Evolutionary conservation across 2,329 filamentous ascomycete genomes (phyloP).

Genomic region (Venturia pyrina): DNA sequence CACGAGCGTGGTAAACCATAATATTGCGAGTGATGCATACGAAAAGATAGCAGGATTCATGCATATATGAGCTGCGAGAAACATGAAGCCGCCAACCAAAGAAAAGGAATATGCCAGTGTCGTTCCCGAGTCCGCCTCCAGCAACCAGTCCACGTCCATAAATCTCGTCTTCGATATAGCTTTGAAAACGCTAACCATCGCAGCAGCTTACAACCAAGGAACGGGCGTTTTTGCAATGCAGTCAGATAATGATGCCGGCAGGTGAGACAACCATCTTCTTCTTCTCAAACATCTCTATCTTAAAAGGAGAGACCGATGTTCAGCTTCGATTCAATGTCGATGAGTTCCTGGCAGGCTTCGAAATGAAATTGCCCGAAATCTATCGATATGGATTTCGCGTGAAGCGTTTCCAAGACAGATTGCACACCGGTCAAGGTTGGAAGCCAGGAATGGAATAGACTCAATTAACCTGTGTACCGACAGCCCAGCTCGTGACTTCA

Average conservation of each 20-base stretch:
- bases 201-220: conserved; percentile 6
- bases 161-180: no score
- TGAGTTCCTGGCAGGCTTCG: neutral
- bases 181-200: neutral
- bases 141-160: no score
- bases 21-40: no score
- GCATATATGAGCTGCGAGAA: no score
- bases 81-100: no score
- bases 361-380: neutral
- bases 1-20: no score
- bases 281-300: neutral
- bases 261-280: neutral
- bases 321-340: conserved; percentile 15
- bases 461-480: conserved; percentile 15
- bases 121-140: no score
- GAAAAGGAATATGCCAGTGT: no score
- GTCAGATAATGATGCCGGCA: conserved; percentile 16
- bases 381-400: neutral
- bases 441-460: neutral
- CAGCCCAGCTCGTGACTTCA: conserved; percentile 9
- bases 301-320: neutral
- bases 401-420: neutral
- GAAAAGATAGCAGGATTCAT: no score
- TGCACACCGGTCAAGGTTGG: neutral
- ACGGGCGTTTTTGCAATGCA: neutral